Base-by-base conservation (phyloP, 495 filamentous ascomycete species). In the Lophiotrema nucula region DNA sequence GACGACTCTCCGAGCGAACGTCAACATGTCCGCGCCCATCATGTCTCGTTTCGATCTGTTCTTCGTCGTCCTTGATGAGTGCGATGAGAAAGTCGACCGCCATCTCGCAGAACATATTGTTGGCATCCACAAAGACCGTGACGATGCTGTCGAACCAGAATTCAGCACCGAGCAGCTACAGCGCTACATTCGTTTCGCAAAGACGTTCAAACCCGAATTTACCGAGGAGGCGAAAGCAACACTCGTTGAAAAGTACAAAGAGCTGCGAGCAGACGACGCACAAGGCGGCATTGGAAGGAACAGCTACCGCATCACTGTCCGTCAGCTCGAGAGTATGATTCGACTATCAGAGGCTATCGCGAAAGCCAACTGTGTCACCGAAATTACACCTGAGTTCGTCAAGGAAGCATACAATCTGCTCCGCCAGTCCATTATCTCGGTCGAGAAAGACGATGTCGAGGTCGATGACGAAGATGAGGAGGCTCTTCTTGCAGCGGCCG, bases 11-110 rank as follows among this genome's bases (percentile, higher is more conserved):
- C 83, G 93, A 21, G 85, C 89, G 49, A 99, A 99, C 71, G 88
- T 99, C 71, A 97, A 99, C 76, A 96, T 99, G 86, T 89, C 83
- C 27, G 95, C 93, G 16, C 93, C 93, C 53, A 99, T 99, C 73
- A 97, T 99, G 93, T 92, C 87, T 43, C 87, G 93, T 74, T 99
- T 99, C 76, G 93, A 99, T 74, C 78, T 99, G 16, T 99, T 99
- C 80, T 99, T 99, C 69, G 91, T 99, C 59, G 88, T 99, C 43
- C 85, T 97, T 2, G 93, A 99, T 68, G 93, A 99, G 65, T 96
- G 92, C 69, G 93, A 96, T 67, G 93, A 97, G 73, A 71, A 76
- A 16, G 83, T 95, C 21, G 93, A 99, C 68, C 88, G 91, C 53
- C 89, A 91, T 62, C 78, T 98, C 0, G 95, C 93, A 0, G 79